These are phyloP conservation scores for Stereum hirsutum DNA, from an alignment of 1,284 basidiomycete species.

Conservation along the genomic window DNA sequence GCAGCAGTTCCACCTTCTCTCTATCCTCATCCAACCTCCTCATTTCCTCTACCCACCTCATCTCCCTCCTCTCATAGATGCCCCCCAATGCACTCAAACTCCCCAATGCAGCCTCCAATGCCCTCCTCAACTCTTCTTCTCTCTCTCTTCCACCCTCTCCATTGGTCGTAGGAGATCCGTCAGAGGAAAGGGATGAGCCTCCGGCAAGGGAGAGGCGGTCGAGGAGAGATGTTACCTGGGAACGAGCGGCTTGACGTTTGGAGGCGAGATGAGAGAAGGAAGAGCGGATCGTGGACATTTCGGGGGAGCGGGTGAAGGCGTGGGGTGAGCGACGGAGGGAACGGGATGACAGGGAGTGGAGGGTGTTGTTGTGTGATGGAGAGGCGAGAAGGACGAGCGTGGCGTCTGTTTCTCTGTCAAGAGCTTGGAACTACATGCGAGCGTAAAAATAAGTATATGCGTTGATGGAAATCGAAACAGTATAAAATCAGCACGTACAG, in stretches of 20 bases:
- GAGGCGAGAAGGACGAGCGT: constrained; percentile 66
- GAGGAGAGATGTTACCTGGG: constrained; percentile 40
- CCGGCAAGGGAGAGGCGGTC: constrained; percentile 42
- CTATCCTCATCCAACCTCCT: constrained; percentile 51
- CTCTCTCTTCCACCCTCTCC: constrained; percentile 50
- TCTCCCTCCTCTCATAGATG: constrained; percentile 60
- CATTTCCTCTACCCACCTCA: constrained; percentile 65
- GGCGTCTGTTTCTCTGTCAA: constrained; percentile 73
- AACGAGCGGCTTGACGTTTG: constrained; percentile 43
- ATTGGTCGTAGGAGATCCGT: constrained; percentile 44
- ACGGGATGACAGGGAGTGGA: constrained; percentile 56
- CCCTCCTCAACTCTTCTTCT: constrained; percentile 55
- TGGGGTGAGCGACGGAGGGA: constrained; percentile 54
- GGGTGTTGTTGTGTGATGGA: constrained; percentile 57
- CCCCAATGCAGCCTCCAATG: constrained; percentile 53
- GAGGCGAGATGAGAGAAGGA: constrained; percentile 51
- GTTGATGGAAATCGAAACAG: not conserved
- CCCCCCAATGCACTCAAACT: constrained; percentile 50
- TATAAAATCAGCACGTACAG: constrained; percentile 32
- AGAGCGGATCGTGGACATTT: constrained; percentile 40
- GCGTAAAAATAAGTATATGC: constrained; percentile 6
- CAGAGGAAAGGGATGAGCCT: constrained; percentile 33
- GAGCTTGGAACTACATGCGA: constrained; percentile 51
- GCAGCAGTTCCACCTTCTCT: constrained; percentile 53
- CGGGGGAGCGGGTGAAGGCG: constrained; percentile 32